Conservation (phyloP, 2,329 filamentous ascomycete genomes). For the Zymoseptoria pseudotritici region DNA sequence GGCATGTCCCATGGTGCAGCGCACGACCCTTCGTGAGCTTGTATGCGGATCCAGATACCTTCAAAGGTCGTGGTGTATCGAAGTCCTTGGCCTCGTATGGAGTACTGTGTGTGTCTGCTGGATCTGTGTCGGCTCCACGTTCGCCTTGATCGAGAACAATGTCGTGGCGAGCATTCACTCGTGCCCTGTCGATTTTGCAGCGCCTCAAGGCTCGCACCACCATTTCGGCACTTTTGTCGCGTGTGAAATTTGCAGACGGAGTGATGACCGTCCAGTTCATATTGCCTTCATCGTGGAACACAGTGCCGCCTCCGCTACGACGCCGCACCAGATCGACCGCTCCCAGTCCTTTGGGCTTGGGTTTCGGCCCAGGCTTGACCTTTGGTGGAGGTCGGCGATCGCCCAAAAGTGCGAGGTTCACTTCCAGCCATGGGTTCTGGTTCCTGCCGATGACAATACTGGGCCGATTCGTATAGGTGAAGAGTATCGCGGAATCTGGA, state of each 20-base stretch:
- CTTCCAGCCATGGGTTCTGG: slow-evolving; percentile 95
- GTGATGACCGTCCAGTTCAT: slow-evolving; percentile 92
- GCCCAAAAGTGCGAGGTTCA: slow-evolving; percentile 60
- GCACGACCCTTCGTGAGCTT: slow-evolving; percentile 77
- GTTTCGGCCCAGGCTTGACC: slow-evolving; percentile 27
- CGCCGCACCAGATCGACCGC: slow-evolving; percentile 64
- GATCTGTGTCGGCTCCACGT: slow-evolving; percentile 20
- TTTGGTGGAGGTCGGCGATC: slow-evolving; percentile 5
- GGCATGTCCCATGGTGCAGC: slow-evolving; percentile 87
- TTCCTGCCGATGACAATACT: slow-evolving; percentile 90
- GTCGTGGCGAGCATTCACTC: slow-evolving; percentile 86
- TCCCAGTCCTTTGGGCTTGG: slow-evolving; percentile 35
- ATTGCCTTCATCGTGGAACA: slow-evolving; percentile 90
- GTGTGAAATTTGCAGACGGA: slow-evolving; percentile 66
- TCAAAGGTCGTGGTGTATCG: slow-evolving; percentile 42
- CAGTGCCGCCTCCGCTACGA: slow-evolving; percentile 80
- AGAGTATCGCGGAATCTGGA: slow-evolving; percentile 66
- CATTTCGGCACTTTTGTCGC: slow-evolving; percentile 86
- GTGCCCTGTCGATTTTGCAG: slow-evolving; percentile 52
- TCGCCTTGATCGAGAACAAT: slow-evolving; percentile 64
- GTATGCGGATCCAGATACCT: slow-evolving; percentile 91
- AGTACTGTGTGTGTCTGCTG: slow-evolving; percentile 38
- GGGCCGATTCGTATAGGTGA: slow-evolving; percentile 81
- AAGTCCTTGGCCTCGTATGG: slow-evolving; percentile 34
- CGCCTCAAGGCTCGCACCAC: slow-evolving; percentile 70